Percentiles rank a stretch among this genome's conserved stretches.
Evolutionary conservation across 768 basidiomycete species (phyloP).

Genomic region (Podaxis sp.): DNA sequence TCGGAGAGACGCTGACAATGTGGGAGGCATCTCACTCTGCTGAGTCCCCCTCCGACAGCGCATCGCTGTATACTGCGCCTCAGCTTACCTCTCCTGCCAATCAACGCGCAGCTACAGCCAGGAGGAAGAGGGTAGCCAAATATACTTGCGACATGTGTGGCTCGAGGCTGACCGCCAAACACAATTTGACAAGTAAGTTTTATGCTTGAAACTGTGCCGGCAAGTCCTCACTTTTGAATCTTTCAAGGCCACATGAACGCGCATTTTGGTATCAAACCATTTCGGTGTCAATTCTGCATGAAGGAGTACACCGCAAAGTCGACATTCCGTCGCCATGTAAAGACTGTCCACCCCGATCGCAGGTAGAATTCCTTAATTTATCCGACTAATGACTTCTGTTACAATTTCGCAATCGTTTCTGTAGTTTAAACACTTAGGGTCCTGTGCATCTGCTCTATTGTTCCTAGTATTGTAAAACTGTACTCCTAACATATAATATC

Average conservation of each 20-base stretch:
- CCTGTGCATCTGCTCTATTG: neutral
- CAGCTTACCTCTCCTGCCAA: conserved; percentile 10
- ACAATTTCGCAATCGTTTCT: neutral
- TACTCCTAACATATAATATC: too few species aligned
- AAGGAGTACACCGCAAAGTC: conserved; percentile 17
- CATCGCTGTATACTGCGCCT: neutral
- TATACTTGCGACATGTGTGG: conserved; percentile 23
- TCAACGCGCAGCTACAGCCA: conserved; percentile 3
- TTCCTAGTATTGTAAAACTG: neutral
- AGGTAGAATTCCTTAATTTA: conserved; percentile 5
- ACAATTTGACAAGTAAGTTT: conserved; percentile 26
- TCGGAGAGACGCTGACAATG: neutral
- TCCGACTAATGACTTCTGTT: neutral
- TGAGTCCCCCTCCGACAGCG: neutral
- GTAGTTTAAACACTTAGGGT: neutral
- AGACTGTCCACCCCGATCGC: conserved; percentile 14
- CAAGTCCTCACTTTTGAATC: neutral
- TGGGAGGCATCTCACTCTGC: neutral
- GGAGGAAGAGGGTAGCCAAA: conserved; percentile 21
- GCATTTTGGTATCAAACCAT: conserved; percentile 18
- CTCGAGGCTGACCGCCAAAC: conserved; percentile 25
- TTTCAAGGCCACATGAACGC: conserved; percentile 16
- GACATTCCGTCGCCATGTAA: conserved; percentile 16
- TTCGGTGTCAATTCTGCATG: conserved; percentile 13
- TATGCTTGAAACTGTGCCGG: neutral